Conservation (phyloP, 2,329 filamentous ascomycete genomes). For the Penicillium capsulatum region DNA sequence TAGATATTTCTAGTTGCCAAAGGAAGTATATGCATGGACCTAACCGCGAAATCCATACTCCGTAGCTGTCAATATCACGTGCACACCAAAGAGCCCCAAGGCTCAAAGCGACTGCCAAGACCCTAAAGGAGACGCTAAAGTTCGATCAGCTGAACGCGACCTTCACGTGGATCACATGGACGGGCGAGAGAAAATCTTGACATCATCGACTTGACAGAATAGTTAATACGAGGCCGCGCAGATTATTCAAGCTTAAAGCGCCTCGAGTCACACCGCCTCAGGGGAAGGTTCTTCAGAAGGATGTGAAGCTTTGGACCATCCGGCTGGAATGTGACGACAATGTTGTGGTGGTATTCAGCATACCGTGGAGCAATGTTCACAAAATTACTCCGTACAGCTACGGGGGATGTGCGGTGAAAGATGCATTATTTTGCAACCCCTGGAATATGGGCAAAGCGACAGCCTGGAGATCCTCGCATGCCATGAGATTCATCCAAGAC, state of each 20-base stretch:
- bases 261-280: conserved; percentile 3
- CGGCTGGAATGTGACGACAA: conserved; percentile 16
- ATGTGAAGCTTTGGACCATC: neutral
- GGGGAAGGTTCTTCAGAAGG: neutral
- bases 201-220: conserved; percentile 10
- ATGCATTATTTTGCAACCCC: too few species aligned
- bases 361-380: conserved; percentile 13
- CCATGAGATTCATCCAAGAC: conserved; percentile 20
- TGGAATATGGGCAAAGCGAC: conserved; percentile 10
- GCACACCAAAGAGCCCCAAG: too few species aligned
- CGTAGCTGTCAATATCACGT: too few species aligned
- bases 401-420: too few species aligned
- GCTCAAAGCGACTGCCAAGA: too few species aligned
- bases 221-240: neutral
- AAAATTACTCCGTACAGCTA: too few species aligned
- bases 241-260: conserved; percentile 6
- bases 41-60: too few species aligned
- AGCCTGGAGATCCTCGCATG: conserved; percentile 14
- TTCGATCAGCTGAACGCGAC: too few species aligned
- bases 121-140: too few species aligned
- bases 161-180: conserved; percentile 3
- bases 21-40: too few species aligned
- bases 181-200: conserved; percentile 4
- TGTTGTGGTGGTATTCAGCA: conserved; percentile 20
- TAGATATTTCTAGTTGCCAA: too few species aligned